Base-by-base conservation (phyloP, 345 rosid species). In the Gossypium raimondii region DNA sequence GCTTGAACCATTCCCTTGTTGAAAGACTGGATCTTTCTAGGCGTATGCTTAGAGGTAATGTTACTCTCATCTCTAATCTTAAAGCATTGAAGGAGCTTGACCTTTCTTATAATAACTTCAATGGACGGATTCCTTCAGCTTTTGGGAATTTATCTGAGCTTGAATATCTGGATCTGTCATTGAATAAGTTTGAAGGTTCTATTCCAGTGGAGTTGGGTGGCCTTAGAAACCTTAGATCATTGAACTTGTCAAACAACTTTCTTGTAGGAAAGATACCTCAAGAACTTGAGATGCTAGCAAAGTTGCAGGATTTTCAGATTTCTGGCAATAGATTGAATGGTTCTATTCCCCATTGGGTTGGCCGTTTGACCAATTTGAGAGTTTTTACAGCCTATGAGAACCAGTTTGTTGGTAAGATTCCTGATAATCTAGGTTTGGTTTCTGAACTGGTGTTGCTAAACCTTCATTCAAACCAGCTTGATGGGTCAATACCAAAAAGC, bases 401-500 rank as follows among this genome's bases (percentile, higher is more conserved):
- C 73, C 77, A 78, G 12, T 77, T 95, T 44, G 84, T 71, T 2
- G 98, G 97, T 58, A 89, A 85, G 72, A 82, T 95, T 44, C 97
- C 96, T 0, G 84, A 81, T 60, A 86, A 82, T 78, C 82, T 94
- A 53, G 99, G 99, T 34, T 81, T 66, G 2, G 82, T 78, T 80
- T 91, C 97, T 53, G 91, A 89, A 56, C 73, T 94, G 73, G 81
- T 82, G 61, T 80, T 85, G 84, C 81, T 94, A 85, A 94, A 94
- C 85, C 95, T 94, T 81, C 99, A 94, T 73, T 92, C 99, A 0
- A 94, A 94, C 79, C 82, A 80, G 79, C 91, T 94, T 9, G 84
- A 81, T n/a, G 98, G 98, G 85, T 52, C 84, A 67, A 88, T 94
- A 51, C 99, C 98, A 6, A 72, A 80, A 77, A 88, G 93, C 81